Conservation (phyloP, 805 yeast genomes). For the fission yeast (Schizosaccharomyces pombe) region ASM294v3 CU329670.1:3328501-3329000, state of each 20-base stretch:
- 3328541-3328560: conserved; percentile 4
- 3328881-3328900: conserved; percentile 35
- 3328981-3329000: conserved; percentile 7
- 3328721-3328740: conserved; percentile 21
- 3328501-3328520: not conserved
- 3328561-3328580: conserved; percentile 1
- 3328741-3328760: conserved; percentile 17
- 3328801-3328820: not conserved
- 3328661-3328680: conserved; percentile 2
- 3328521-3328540: not conserved
- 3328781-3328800: not conserved
- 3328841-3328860: conserved; percentile 8
- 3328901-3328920: conserved; percentile 49
- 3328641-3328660: not conserved
- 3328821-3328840: conserved; percentile 24
- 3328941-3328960: conserved; percentile 28
- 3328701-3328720: conserved; percentile 25
- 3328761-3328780: conserved; percentile 8
- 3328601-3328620: conserved; percentile 9
- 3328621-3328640: not conserved
- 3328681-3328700: not conserved
- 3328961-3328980: conserved; percentile 29
- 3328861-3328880: conserved; percentile 19
- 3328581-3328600: conserved; percentile 6
- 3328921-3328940: conserved; percentile 44